Base-by-base conservation (phyloP, 2,329 filamentous ascomycete species). In the Cladosporium austrohemisphaericum region DNA sequence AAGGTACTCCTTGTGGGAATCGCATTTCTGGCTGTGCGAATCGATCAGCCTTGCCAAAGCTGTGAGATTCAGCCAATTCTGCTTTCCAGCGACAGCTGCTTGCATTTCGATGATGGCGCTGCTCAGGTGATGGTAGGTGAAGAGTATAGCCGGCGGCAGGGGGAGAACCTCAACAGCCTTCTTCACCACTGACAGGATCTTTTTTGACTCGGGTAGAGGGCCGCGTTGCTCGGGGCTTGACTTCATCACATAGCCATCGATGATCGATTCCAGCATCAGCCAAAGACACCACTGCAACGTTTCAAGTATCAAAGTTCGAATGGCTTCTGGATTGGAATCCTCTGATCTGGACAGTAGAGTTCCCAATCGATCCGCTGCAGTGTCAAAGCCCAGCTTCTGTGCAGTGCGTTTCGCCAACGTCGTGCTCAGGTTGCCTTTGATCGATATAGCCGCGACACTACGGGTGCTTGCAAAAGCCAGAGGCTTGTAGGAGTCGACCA, bases 401-500 rank as follows among this genome's bases (percentile, higher is more conserved):
- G 51, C 53, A 1, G 40, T 45, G 5, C 36, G 26, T n/a, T 52
- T 49, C 11, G 49, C 50, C 14, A 52, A 25, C 1, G 49, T 41
- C 4, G 45, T 41, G 19, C 48, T 50, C 6, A 54, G 22, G 6
- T 44, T 38, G 10, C 48, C 49, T 28, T 41, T 54, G 10, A 56
- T 25, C 5, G 52, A 47, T 13, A 36, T 23, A 4, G 51, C 19
- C 9, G 51, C 54, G n/a, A 53, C 41, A 11, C 25, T 31, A 9
- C 18, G 52, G 6, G 25, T 28, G 4, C 23, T 41, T 13, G 52
- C 44, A 1, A 56, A 13, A 11, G 50, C 38, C 18, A 48, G 5
- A n/a, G 54, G 54, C 22, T 44, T 46, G 41, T 56, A 56, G 23
- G 20, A 40, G 1, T 45, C 19, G 33, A 54, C 29, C 2, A 54